Conservation (phyloP, 2,329 filamentous ascomycete genomes). For the Aspergillus terreus region DNA sequence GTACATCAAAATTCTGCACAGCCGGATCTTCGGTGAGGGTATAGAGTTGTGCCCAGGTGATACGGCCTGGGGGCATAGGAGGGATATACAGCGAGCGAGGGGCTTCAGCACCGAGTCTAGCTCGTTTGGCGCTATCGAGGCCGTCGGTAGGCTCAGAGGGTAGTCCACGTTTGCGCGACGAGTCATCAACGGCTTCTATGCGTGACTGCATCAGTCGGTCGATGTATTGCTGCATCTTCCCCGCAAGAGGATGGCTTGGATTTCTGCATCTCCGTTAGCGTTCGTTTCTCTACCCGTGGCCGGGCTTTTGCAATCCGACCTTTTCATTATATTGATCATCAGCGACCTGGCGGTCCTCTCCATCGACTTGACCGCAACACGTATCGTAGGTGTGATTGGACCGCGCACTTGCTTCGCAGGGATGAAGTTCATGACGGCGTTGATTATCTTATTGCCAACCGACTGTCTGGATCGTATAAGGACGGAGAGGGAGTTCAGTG, state of each 20-base stretch:
- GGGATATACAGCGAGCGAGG: conserved; percentile 55
- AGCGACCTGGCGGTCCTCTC: conserved; percentile 86
- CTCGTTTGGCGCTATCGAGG: conserved; percentile 75
- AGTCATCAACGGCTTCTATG: conserved; percentile 74
- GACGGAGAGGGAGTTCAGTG: conserved; percentile 80
- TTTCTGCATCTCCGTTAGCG: conserved; percentile 54
- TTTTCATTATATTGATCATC: conserved; percentile 76
- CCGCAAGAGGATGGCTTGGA: conserved; percentile 69
- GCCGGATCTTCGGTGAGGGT: conserved; percentile 74
- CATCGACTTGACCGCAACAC: conserved; percentile 86
- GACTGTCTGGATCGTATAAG: conserved; percentile 77
- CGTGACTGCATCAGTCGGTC: conserved; percentile 77
- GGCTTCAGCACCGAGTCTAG: conserved; percentile 60
- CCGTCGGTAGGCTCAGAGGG: conserved; percentile 68
- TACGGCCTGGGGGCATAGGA: conserved; percentile 69
- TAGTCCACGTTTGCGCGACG: conserved; percentile 68
- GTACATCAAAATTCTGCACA: conserved; percentile 74
- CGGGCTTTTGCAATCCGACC: conserved; percentile 45
- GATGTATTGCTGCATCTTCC: conserved; percentile 80
- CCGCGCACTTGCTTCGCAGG: conserved; percentile 76
- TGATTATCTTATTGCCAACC: conserved; percentile 80
- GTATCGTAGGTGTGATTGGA: conserved; percentile 72
- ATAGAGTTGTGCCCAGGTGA: conserved; percentile 79
- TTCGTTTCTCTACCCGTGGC: neutral
- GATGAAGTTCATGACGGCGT: conserved; percentile 84